A percentile compares a stretch with the other conserved stretches of the same genome.
Conservation (phyloP, 495 filamentous ascomycete genomes). For the Chaetomium fimeti region DNA sequence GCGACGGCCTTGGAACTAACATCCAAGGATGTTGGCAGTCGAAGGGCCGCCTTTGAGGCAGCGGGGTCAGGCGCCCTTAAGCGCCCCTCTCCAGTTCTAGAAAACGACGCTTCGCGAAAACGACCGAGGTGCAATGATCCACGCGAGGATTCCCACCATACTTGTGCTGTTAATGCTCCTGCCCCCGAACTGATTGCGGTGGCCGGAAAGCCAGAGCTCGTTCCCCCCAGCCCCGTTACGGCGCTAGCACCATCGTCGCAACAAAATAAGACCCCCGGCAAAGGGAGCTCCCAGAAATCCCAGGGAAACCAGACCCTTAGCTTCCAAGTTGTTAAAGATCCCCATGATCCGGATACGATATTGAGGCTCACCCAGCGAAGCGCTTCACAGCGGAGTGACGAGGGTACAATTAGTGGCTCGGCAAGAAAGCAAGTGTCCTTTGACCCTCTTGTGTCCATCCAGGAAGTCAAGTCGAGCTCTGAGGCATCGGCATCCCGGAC, state of each 20-base stretch:
- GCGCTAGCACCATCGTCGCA: slow-evolving; percentile 24
- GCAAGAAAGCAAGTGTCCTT: slow-evolving; percentile 44
- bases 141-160: not conserved
- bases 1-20: slow-evolving; percentile 13
- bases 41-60: not conserved
- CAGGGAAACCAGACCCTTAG: slow-evolving; percentile 46
- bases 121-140: slow-evolving; percentile 9
- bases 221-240: not conserved
- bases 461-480: slow-evolving; percentile 17
- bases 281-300: slow-evolving; percentile 25
- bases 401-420: slow-evolving; percentile 32
- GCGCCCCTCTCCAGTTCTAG: slow-evolving; percentile 10
- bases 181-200: not conserved
- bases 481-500: slow-evolving; percentile 6
- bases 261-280: slow-evolving; percentile 21
- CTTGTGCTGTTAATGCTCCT: not conserved
- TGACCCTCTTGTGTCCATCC: slow-evolving; percentile 27
- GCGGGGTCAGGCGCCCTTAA: not conserved
- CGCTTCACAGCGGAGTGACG: slow-evolving; percentile 43
- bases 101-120: slow-evolving; percentile 11
- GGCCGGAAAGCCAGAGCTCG: not conserved
- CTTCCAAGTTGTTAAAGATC: slow-evolving; percentile 80
- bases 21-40: not conserved
- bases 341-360: slow-evolving; percentile 62
- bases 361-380: slow-evolving; percentile 68